Base-by-base conservation (phyloP, 352 stramenopile genomes). In the Phytophthora boehmeriae region DNA sequence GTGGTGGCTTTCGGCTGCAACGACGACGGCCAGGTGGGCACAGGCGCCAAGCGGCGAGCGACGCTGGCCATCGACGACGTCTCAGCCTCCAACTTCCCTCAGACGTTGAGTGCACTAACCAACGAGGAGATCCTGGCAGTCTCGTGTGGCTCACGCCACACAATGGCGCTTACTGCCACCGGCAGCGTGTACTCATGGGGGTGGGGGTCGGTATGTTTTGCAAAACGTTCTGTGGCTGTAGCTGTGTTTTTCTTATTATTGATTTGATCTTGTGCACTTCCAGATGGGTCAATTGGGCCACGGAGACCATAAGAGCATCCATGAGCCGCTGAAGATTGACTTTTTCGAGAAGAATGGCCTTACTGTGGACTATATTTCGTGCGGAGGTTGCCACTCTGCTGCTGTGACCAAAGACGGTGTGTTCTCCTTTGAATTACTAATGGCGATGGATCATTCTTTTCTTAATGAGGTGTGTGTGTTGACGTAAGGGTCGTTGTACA, bases 231-330 rank as follows among this genome's bases (percentile, higher is more conserved):
- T 30, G 25, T 30, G 25, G 25, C 25, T 30, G 50, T 60, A 22
- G 35, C 5, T 67, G 4, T 34, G 13, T 20, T 42, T 19, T 19
- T 5, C n/a, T 9, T 42, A 9, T 42, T 5, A 42, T 42, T 19
- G 1, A n/a, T 48, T 16, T 53, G 45, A 17, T 5, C 41, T n/a
- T 59, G 13, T 45, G 35, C 43, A 9, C 25, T 50, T 60, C 19
- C 41, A 94, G 81, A 91, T 93, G 81, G 86, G 86, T 9, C 83
- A 93, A 66, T 68, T 95, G 19, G 86, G 86, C 30, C 82, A 91
- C 42, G 83, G 78, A 58, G 69, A 92, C 47, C 72, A 91, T 36
- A 92, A 89, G 70, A 91, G 78, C 72, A 83, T 83, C 14, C 88
- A 76, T 32, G 61, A 62, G 51, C 86, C 86, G 20, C 69, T 69